These are phyloP conservation scores for Alternaria ventricosa DNA, from an alignment of 2,329 filamentous ascomycete species.

Conservation along the genomic window DNA sequence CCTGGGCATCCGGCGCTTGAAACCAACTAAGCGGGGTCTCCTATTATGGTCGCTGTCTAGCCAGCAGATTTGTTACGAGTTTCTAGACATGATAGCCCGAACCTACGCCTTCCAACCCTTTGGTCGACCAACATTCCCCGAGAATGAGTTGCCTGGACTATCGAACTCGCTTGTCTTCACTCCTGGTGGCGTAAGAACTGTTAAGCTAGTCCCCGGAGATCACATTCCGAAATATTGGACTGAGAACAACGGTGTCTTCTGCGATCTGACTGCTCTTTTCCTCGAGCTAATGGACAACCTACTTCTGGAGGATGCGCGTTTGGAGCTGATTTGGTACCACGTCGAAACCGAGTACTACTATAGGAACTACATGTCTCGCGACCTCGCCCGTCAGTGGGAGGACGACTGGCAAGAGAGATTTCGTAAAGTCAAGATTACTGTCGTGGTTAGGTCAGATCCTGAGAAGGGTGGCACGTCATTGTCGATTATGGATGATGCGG, in stretches of 20 bases:
- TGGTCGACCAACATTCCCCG: not conserved
- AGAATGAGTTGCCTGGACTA: not conserved
- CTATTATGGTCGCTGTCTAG: not conserved
- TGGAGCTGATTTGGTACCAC: not conserved
- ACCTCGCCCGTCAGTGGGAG: not conserved
- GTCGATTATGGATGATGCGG: not conserved
- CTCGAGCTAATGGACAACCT: not conserved
- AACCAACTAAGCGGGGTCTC: not conserved
- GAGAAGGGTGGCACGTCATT: not conserved
- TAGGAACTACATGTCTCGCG: too few species aligned
- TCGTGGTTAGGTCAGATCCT: not conserved
- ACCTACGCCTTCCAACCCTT: not conserved
- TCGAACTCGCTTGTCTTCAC: not conserved
- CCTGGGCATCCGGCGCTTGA: not conserved
- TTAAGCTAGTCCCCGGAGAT: not conserved
- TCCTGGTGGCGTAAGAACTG: not conserved
- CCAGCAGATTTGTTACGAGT: not conserved
- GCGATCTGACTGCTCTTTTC: not conserved
- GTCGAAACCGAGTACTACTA: too few species aligned
- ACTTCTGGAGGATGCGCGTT: not conserved
- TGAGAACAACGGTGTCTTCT: not conserved
- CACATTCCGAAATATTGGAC: too few species aligned
- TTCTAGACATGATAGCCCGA: not conserved
- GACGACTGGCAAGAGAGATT: not conserved
- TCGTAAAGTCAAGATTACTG: not conserved